phyloP scores from a whole-genome alignment of 441 rosid species.

The Adansonia gregorii region DNA sequence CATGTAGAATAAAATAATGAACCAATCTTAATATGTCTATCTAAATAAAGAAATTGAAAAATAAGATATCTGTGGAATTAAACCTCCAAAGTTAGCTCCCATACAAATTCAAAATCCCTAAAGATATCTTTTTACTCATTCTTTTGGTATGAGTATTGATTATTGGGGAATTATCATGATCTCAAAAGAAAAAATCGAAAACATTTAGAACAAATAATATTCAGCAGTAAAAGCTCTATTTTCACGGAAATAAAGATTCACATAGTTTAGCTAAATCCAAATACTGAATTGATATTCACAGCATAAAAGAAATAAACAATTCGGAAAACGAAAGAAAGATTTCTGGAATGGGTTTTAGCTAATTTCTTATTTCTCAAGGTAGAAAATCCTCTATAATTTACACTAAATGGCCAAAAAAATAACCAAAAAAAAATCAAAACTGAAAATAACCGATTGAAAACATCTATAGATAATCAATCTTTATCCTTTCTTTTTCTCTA shows the following conservation, averaged over 20 bases:
- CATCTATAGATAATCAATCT: background rate
- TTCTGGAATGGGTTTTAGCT: background rate
- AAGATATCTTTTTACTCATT: background rate
- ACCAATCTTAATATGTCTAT: background rate
- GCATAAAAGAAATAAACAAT: background rate
- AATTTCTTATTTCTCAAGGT: background rate
- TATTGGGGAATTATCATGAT: background rate
- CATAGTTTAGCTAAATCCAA: background rate
- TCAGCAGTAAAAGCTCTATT: background rate
- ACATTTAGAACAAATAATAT: background rate
- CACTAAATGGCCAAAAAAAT: background rate
- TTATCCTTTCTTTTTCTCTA: background rate
- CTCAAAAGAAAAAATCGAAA: background rate
- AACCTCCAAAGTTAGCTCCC: background rate
- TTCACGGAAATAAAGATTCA: background rate
- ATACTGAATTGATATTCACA: background rate
- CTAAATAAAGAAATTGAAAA: background rate
- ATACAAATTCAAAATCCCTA: background rate
- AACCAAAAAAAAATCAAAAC: background rate
- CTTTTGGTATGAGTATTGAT: background rate
- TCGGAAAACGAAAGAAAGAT: slow-evolving; percentile 16
- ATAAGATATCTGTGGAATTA: background rate
- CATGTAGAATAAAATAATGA: background rate
- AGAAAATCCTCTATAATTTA: background rate
- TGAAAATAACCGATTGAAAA: background rate